These are phyloP conservation scores for Leishmania gerbilli DNA, from an alignment of 208 protist species.

Conservation along the genomic window DNA sequence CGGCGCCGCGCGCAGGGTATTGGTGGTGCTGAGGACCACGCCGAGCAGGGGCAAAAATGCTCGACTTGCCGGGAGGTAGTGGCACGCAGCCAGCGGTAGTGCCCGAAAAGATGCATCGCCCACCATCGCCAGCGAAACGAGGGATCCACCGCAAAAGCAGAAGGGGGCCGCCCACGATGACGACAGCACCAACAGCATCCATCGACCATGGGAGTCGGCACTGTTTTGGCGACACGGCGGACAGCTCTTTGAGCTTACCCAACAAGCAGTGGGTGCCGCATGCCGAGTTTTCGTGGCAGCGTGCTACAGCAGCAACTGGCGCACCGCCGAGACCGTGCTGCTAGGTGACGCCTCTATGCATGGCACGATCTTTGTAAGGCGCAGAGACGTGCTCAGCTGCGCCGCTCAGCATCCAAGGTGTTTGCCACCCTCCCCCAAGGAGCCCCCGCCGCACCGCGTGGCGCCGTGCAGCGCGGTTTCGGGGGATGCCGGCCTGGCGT, in stretches of 20 bases:
- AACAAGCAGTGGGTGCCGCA: conserved; percentile 40
- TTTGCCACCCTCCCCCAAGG: too few relatives aligned
- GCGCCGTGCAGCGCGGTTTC: too few relatives aligned
- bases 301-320: conserved; percentile 37
- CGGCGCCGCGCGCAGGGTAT: conserved; percentile 28
- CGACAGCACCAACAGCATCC: conserved; percentile 27
- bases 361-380: conserved; percentile 40
- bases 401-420: too few relatives aligned
- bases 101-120: too few relatives aligned
- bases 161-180: neutral
- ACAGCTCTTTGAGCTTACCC: conserved; percentile 69
- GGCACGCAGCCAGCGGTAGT: too few relatives aligned
- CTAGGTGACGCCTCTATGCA: conserved; percentile 55
- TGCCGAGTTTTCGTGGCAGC: conserved; percentile 45
- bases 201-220: conserved; percentile 7
- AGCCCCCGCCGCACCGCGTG: too few relatives aligned
- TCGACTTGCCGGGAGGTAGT: conserved; percentile 5
- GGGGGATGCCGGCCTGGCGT: too few relatives aligned
- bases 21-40: conserved; percentile 52
- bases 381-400: too few relatives aligned
- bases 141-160: too few relatives aligned
- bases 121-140: too few relatives aligned
- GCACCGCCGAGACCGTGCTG: conserved; percentile 31
- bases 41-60: conserved; percentile 56
- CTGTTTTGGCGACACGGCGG: conserved; percentile 37